Conservation (phyloP, 345 rosid species). For the Aegle marmelos region DNA sequence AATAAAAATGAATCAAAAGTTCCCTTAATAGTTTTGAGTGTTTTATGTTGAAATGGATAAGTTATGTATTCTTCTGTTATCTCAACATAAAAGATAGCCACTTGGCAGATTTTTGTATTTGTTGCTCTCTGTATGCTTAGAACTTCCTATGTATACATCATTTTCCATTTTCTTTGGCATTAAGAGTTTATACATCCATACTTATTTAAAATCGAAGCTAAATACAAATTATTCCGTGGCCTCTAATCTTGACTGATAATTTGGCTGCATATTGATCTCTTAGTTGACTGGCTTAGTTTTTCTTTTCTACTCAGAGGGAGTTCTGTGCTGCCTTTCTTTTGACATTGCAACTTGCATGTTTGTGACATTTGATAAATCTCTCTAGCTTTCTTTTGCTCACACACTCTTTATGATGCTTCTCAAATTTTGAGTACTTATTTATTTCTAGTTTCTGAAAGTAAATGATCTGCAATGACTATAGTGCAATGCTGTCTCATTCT, state of each 20-base stretch:
- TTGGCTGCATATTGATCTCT: not conserved
- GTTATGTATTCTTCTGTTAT: not conserved
- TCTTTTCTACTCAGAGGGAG: not conserved
- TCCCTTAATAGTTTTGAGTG: not conserved
- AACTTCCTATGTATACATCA: not conserved
- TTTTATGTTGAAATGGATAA: not conserved
- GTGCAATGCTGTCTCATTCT: slow-evolving; percentile 79
- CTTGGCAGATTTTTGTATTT: not conserved
- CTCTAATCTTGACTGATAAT: not conserved
- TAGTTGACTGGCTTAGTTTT: not conserved
- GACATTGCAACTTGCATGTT: not conserved
- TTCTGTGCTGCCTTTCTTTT: not conserved
- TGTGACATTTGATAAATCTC: not conserved
- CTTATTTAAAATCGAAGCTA: not conserved
- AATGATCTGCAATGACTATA: slow-evolving; percentile 23
- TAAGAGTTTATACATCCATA: not conserved
- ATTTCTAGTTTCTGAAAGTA: not conserved
- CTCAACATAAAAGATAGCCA: not conserved
- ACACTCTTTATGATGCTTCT: not conserved
- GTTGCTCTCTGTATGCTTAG: not conserved
- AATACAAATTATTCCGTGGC: not conserved
- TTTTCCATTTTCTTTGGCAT: not conserved
- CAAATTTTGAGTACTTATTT: not conserved
- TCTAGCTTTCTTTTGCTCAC: not conserved
- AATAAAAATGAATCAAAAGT: not conserved